Evolutionary conservation across 1,139 yeast genomes (phyloP), one percentile per base, ranked within the genome.

Genomic region (Debaryomyces psychrophilus): DNA sequence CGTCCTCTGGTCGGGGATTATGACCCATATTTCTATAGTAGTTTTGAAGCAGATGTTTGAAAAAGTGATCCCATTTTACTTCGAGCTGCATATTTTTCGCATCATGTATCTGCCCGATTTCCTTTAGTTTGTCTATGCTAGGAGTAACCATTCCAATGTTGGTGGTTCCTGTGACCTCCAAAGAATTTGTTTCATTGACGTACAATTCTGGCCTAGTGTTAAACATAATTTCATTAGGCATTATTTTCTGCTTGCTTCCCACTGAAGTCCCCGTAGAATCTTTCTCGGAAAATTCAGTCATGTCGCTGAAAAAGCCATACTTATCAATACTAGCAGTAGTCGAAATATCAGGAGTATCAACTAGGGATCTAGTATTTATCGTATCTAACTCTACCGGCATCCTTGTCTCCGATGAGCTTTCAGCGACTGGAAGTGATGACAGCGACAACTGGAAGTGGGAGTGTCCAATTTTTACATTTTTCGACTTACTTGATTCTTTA

Each of bases 311-410:
- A 56, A 80, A 80, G 0, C 85, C 85, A 57, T 73, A 79, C 47
- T 77, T 65, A 53, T 80, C 85, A 6, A 81, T 71, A 29, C 64
- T 61, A 8, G 63, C 58, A 22, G 59, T 61, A 7, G 54, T 33
- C n/a, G 43, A 42, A 6, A 43, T 20, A 4, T 38, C 34, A 8
- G 23, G 26, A 14, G 9, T 59, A 48, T 50, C 56, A 53, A 47
- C 58, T 56, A 37, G 55, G 52, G 31, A 69, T 4, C 4, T 59
- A 3, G 71, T 20, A 12, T 62, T 67, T 20, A 76, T 67, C 40
- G 65, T 70, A 27, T 73, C 77, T 54, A 79, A 64, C 52, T 79
- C 84, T 35, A 79, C 71, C 0, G 82, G 81, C 0, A 66, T 72
- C 25, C 58, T 51, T 41, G 49, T n/a, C 12, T 31, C 35, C 8